phyloP scores from a whole-genome alignment of 495 filamentous ascomycete species.

The Clavariopsis aquatica region DNA sequence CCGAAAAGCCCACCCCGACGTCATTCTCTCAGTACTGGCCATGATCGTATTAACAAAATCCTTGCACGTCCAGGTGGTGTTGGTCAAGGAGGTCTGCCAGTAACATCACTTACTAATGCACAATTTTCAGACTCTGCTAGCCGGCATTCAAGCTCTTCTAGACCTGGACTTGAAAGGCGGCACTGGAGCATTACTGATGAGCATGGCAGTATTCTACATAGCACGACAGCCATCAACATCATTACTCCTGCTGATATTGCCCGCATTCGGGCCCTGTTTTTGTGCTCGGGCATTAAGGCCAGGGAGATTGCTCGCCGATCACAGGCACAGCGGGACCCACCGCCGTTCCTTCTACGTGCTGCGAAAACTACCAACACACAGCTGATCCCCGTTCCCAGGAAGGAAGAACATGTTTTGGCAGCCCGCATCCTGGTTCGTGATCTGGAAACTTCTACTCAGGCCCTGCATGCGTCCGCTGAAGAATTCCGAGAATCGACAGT shows the following conservation, averaged over 20 bases:
- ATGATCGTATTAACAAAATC: constrained; percentile 18
- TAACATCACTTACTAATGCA: constrained; percentile 39
- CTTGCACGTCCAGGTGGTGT: constrained; percentile 50
- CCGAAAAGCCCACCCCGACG: constrained; percentile 4
- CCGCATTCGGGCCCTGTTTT: constrained; percentile 68
- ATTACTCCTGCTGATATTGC: constrained; percentile 66
- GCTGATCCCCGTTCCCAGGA: constrained; percentile 55
- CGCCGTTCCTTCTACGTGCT: constrained; percentile 48
- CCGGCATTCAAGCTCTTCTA: constrained; percentile 19
- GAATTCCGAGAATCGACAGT: constrained; percentile 53
- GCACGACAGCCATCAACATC: constrained; percentile 44
- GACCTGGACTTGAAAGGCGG: constrained; percentile 42
- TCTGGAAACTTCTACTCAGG: constrained; percentile 57
- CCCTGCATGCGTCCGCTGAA: constrained; percentile 57
- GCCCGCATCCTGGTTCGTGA: constrained; percentile 60
- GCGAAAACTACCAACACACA: constrained; percentile 43
- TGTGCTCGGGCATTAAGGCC: constrained; percentile 84
- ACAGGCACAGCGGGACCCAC: constrained; percentile 47
- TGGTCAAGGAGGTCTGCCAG: constrained; percentile 48
- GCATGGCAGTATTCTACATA: constrained; percentile 42
- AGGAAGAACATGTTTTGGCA: constrained; percentile 68
- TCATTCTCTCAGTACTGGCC: constrained; percentile 18
- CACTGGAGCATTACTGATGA: constrained; percentile 75
- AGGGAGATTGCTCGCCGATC: constrained; percentile 71
- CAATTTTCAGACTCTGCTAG: constrained; percentile 24